A percentile compares a stretch with the other conserved stretches of the same genome.
Evolutionary conservation across 768 basidiomycete species (phyloP).

Genomic region (Mycena haematopus): DNA sequence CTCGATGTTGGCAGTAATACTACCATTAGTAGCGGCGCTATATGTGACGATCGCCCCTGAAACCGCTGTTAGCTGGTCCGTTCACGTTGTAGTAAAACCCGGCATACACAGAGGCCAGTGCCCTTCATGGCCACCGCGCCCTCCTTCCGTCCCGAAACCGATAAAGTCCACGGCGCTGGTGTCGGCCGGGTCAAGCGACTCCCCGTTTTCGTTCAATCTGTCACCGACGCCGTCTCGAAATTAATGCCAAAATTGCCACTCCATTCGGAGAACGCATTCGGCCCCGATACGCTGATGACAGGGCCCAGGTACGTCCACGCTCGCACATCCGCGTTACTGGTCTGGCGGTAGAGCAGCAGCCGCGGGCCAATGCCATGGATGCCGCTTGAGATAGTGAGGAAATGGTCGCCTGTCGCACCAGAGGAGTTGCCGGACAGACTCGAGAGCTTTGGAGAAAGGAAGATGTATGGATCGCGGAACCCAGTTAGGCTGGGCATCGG

Average conservation of each 20-base stretch:
- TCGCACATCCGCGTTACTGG: slow-evolving; percentile 23
- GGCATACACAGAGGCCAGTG: slow-evolving; percentile 26
- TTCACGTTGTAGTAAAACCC: too few species aligned
- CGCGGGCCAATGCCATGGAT: slow-evolving; percentile 22
- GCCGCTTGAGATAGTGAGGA: slow-evolving; percentile 24
- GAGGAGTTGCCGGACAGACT: slow-evolving; percentile 16
- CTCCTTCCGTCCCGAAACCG: slow-evolving; percentile 23
- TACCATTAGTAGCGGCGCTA: slow-evolving; percentile 4
- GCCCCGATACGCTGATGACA: slow-evolving; percentile 7
- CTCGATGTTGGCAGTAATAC: slow-evolving; percentile 16
- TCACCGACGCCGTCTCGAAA: slow-evolving; percentile 24
- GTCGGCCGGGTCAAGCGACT: slow-evolving; percentile 14
- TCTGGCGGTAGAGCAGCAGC: slow-evolving; percentile 24
- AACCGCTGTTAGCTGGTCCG: neutral
- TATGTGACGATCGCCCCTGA: slow-evolving; percentile 25
- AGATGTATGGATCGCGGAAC: slow-evolving; percentile 25
- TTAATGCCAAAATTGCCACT: slow-evolving; percentile 27
- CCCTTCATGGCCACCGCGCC: slow-evolving; percentile 22
- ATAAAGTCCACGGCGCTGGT: slow-evolving; percentile 24
- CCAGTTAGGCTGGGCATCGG: slow-evolving; percentile 20
- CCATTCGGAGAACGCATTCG: slow-evolving; percentile 20
- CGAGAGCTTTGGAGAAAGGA: slow-evolving; percentile 14
- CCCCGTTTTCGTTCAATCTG: slow-evolving; percentile 23
- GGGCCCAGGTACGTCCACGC: slow-evolving; percentile 27
- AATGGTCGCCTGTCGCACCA: slow-evolving; percentile 22